Evolutionary conservation across 768 basidiomycete species (phyloP).

Genomic region (Chalciporus pseudorubinellus): DNA sequence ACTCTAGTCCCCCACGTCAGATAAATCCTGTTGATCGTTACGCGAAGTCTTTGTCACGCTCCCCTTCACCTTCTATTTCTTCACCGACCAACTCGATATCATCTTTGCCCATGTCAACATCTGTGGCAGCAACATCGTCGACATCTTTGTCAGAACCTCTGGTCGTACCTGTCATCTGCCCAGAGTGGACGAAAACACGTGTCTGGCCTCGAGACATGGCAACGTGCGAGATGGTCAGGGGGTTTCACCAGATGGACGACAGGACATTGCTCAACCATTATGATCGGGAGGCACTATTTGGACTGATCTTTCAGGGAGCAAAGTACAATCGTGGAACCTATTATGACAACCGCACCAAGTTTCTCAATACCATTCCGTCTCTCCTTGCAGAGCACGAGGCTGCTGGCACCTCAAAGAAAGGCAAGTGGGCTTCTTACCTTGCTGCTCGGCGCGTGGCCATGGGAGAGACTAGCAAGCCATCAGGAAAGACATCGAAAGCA

Average conservation of each 20-base stretch:
- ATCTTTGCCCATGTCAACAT: neutral
- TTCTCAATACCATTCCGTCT: neutral
- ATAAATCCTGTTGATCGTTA: no score
- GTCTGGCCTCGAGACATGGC: neutral
- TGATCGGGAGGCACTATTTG: neutral
- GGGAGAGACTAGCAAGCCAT: slow-evolving; percentile 15
- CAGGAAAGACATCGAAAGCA: no score
- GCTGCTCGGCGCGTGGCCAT: neutral
- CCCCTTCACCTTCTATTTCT: no score
- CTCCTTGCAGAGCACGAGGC: neutral
- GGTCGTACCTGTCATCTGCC: neutral
- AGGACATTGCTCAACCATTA: neutral
- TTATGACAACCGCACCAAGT: neutral
- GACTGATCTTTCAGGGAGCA: neutral
- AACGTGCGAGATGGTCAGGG: neutral
- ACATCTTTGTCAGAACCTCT: neutral
- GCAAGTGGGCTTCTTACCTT: neutral
- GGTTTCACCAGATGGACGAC: neutral
- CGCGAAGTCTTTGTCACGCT: no score
- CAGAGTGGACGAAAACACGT: neutral
- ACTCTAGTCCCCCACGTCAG: neutral
- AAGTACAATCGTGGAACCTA: neutral
- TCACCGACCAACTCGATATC: neutral
- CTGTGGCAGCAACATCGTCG: neutral
- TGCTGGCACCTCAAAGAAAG: neutral